Evolutionary conservation across 768 basidiomycete genomes (phyloP).

Genomic region (Tulasnella sp.): DNA sequence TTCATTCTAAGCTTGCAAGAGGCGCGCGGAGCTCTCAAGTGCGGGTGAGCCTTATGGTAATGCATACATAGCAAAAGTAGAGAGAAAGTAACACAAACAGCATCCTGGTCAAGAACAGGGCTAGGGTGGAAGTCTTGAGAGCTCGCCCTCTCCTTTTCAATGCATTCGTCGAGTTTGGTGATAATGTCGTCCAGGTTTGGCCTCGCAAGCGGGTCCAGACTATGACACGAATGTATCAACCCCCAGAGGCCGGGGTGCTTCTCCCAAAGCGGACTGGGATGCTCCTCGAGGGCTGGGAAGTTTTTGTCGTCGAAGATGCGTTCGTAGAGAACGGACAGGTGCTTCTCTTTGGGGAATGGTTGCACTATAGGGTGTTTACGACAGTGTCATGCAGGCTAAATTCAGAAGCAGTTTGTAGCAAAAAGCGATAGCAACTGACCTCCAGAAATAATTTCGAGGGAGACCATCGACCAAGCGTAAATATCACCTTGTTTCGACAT

Average conservation of each 20-base stretch:
- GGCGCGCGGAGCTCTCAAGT: background rate
- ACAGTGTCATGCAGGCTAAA: background rate
- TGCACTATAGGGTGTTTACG: background rate
- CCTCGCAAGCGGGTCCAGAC: background rate
- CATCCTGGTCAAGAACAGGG: background rate
- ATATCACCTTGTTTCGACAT: background rate
- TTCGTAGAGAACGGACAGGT: background rate
- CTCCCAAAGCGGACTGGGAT: background rate
- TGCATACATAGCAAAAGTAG: background rate
- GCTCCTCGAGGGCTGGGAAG: background rate
- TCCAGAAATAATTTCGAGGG: background rate
- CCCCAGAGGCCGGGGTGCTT: background rate
- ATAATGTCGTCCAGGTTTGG: background rate
- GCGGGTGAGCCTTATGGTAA: too few species aligned
- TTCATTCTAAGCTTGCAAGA: background rate
- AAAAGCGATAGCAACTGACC: background rate
- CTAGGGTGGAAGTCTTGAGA: background rate
- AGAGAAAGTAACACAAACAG: background rate
- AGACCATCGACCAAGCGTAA: background rate
- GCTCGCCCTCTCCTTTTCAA: background rate
- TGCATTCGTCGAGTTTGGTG: background rate
- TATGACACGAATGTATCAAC: background rate
- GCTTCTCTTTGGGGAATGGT: background rate
- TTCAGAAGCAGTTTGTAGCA: too few species aligned
- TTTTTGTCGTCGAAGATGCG: background rate